These are phyloP conservation scores for Nicotiana benthamiana DNA, from an alignment of 257 asterid species.

Conservation along the genomic window DNA sequence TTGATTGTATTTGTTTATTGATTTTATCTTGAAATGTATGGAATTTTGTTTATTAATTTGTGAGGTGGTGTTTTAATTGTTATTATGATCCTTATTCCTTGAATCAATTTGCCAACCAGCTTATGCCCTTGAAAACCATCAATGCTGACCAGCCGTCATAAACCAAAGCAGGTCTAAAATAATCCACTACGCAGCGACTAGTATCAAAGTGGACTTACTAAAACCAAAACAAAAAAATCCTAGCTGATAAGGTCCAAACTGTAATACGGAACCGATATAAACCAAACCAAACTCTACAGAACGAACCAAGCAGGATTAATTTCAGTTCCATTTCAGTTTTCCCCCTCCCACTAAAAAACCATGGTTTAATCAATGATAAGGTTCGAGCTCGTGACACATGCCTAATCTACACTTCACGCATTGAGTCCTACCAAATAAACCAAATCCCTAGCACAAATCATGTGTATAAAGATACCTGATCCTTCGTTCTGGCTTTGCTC, in stretches of 20 bases:
- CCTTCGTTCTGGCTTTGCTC: conserved; percentile 40
- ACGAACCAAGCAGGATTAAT: not conserved
- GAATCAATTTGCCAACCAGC: not conserved
- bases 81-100: not conserved
- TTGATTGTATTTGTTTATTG: not conserved
- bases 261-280: not conserved
- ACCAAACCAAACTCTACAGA: not conserved
- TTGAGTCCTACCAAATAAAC: not conserved
- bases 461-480: conserved; percentile 39
- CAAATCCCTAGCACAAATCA: not conserved
- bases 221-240: not conserved
- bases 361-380: not conserved
- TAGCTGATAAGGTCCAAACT: not conserved
- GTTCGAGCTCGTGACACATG: not conserved
- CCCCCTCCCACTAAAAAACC: not conserved
- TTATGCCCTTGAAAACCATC: not conserved
- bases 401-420: not conserved
- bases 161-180: not conserved
- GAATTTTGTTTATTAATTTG: not conserved
- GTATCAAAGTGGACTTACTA: not conserved
- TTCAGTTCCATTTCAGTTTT: not conserved
- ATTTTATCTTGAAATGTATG: not conserved
- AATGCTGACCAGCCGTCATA: not conserved
- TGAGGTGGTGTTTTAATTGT: not conserved
- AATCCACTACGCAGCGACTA: not conserved